Evolutionary conservation across 2,329 filamentous ascomycete genomes (phyloP).

Genomic region (Colletotrichum melonis): DNA sequence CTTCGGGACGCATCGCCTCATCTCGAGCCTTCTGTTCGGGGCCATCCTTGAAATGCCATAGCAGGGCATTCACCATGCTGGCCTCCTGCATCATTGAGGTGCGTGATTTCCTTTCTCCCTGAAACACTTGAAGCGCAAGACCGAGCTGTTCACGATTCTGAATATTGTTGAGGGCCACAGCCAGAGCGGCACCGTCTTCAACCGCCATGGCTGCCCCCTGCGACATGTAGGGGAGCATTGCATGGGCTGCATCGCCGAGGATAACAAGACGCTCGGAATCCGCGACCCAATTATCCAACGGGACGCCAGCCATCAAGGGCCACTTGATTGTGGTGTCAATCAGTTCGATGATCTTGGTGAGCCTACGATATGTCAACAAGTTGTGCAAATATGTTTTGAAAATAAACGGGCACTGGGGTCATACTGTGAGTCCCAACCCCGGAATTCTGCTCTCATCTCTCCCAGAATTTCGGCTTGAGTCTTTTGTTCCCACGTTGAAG

Average conservation of each 20-base stretch:
- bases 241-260: slow-evolving; percentile 73
- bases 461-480: slow-evolving; percentile 40
- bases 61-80: slow-evolving; percentile 61
- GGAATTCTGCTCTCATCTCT: slow-evolving; percentile 48
- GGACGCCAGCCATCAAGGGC: slow-evolving; percentile 43
- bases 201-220: slow-evolving; percentile 68
- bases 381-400: background rate
- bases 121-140: slow-evolving; percentile 58
- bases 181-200: slow-evolving; percentile 69
- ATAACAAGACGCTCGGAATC: slow-evolving; percentile 66
- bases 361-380: slow-evolving; percentile 35
- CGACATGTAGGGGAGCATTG: slow-evolving; percentile 72
- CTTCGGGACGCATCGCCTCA: slow-evolving; percentile 52
- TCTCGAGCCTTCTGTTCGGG: slow-evolving; percentile 54
- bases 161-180: slow-evolving; percentile 62
- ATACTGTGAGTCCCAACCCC: slow-evolving; percentile 47
- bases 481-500: slow-evolving; percentile 41
- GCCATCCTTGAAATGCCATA: slow-evolving; percentile 60
- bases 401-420: too few relatives aligned
- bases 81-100: slow-evolving; percentile 70
- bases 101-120: slow-evolving; percentile 66
- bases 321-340: slow-evolving; percentile 49
- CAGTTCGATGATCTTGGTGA: slow-evolving; percentile 49
- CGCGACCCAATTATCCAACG: slow-evolving; percentile 61
- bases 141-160: slow-evolving; percentile 47